Evolutionary conservation across 2,329 filamentous ascomycete species (phyloP), one percentile per base, ranked within the genome.

Genomic region (Venturia asperata): DNA sequence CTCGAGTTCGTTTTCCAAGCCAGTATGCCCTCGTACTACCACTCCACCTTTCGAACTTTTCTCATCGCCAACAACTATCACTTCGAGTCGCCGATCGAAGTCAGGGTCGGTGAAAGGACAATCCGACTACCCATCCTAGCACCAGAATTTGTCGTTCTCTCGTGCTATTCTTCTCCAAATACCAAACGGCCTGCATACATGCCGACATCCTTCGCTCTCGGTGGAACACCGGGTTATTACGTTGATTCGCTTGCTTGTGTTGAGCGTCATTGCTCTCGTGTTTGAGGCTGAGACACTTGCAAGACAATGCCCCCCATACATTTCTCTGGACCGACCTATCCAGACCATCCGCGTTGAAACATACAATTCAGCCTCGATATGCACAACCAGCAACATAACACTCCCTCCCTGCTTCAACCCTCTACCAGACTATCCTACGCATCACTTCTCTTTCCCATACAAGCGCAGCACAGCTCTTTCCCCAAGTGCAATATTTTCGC

Each of bases 1-100:
- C 60, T 61, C 24, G 39, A 45, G 60, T 61, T 61, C 37, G 21
- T 39, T 34, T 61, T 61, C 39, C 39, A 61, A 61, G 60, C 60
- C 19, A 61, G 39, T n/a, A 61, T 61, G 60, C 60, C 60, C 24
- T 61, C 60, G 39, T 42, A 42, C n/a, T 61, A 45, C 39, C 42
- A 42, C 21, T 34, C 60, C 13, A 61, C 60, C 5, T 61, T 61
- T 17, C 60, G 60, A 27, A 61, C 39, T 24, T 61, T 61, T 19
- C 60, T 61, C 21, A 61, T 61, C 13, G 37, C 60, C 42, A 61
- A 61, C 37, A 61, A 42, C 3, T 61, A 61, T 27, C 60, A 15
- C 1, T 45, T 61, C 7, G 52, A 58, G 30, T 58, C 52, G 52
- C 52, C 52, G 15, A n/a, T 58, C 11, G 52, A 58, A 37, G 30